Conservation (phyloP, 1,284 basidiomycete genomes). For the Rhodotorula sp. region DNA sequence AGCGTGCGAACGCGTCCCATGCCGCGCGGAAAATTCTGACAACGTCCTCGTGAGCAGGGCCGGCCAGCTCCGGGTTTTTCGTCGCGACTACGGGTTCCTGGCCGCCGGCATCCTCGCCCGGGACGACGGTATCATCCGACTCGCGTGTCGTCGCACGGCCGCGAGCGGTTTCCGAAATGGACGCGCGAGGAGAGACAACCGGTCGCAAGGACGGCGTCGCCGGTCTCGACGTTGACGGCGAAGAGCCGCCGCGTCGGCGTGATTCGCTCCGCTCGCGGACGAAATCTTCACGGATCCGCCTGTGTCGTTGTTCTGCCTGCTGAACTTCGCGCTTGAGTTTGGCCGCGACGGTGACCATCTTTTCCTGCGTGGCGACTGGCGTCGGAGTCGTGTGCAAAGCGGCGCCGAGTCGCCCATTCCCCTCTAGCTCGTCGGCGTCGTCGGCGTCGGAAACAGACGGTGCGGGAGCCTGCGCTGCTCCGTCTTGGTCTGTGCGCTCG, state of each 20-base stretch:
- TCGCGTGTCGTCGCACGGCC: not conserved
- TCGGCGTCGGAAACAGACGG: not conserved
- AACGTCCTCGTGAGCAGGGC: not conserved
- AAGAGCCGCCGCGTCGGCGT: not conserved
- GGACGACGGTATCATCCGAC: constrained; percentile 4
- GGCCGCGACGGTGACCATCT: constrained; percentile 27
- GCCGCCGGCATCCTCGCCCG: constrained; percentile 1
- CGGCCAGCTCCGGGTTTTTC: constrained; percentile 11
- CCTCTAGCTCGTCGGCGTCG: constrained; percentile 1
- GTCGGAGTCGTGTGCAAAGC: constrained; percentile 21
- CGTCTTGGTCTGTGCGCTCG: not conserved
- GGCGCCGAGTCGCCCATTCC: constrained; percentile 4
- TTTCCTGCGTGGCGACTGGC: constrained; percentile 15
- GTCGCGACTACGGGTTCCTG: not conserved
- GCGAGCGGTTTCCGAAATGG: not conserved
- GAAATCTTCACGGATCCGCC: constrained; percentile 4
- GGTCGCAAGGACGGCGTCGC: not conserved
- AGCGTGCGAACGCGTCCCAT: constrained; percentile 31
- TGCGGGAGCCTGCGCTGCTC: not conserved
- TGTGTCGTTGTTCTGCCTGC: constrained; percentile 21
- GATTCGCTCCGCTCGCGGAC: not conserved
- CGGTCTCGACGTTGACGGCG: not conserved
- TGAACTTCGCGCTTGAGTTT: constrained; percentile 29
- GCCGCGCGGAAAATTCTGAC: constrained; percentile 24
- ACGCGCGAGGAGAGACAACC: not conserved